phyloP scores from a whole-genome alignment of 2,329 filamentous ascomycete genomes.

The Shiraia bambusicola region DNA sequence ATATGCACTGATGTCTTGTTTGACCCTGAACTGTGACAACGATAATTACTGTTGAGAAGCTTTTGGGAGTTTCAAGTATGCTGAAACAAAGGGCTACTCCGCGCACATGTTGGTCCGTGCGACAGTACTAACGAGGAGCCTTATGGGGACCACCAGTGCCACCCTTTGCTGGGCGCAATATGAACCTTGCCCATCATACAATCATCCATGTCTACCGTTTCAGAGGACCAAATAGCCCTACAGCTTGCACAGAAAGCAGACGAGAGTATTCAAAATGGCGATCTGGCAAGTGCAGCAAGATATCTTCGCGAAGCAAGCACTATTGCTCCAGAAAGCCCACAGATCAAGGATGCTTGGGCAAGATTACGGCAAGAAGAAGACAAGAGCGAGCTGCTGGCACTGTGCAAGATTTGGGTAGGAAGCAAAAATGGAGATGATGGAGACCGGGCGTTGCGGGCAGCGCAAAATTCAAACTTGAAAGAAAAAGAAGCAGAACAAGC shows the following conservation, averaged over 20 bases:
- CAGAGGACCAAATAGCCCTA: conserved; percentile 33
- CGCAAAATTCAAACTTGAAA: conserved; percentile 35
- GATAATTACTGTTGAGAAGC: background rate
- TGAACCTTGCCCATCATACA: conserved; percentile 14
- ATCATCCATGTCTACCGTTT: conserved; percentile 29
- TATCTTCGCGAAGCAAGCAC: conserved; percentile 49
- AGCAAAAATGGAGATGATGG: conserved; percentile 44
- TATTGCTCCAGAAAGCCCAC: conserved; percentile 45
- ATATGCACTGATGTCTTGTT: background rate
- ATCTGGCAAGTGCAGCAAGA: conserved; percentile 44
- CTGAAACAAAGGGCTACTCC: conserved; percentile 4
- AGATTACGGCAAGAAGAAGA: conserved; percentile 44
- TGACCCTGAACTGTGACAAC: background rate
- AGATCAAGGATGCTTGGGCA: conserved; percentile 46
- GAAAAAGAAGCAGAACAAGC: conserved; percentile 43
- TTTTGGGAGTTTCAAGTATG: background rate
- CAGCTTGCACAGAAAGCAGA: conserved; percentile 35
- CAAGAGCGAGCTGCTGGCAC: conserved; percentile 35
- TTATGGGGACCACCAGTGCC: conserved; percentile 16
- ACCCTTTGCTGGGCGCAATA: conserved; percentile 14
- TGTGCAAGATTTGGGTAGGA: conserved; percentile 41
- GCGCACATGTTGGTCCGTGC: conserved; percentile 19
- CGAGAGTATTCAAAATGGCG: conserved; percentile 30
- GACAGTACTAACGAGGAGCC: conserved; percentile 18
- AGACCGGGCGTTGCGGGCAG: conserved; percentile 38